Conservation (phyloP, 306 rosid genomes). For the Vachellia collinsii region DNA sequence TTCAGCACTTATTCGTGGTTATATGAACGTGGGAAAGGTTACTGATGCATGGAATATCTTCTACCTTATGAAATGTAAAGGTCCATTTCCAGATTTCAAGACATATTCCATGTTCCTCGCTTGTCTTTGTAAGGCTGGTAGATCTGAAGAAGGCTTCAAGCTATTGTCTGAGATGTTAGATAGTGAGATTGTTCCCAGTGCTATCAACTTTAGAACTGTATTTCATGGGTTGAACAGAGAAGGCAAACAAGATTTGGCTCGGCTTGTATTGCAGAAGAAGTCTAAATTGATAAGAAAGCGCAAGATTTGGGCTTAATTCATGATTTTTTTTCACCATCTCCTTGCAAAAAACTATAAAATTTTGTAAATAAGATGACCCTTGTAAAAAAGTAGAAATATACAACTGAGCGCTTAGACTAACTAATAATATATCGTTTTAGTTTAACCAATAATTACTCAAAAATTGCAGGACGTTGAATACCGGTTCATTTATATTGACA, state of each 20-base stretch:
- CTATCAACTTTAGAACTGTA: constrained; percentile 71
- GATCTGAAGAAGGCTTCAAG: constrained; percentile 80
- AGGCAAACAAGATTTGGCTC: constrained; percentile 45
- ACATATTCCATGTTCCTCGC: constrained; percentile 76
- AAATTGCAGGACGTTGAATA: too few relatives aligned
- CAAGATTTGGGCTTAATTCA: too few relatives aligned
- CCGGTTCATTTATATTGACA: too few relatives aligned
- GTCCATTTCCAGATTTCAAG: constrained; percentile 81
- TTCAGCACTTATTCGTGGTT: constrained; percentile 74
- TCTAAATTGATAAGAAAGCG: too few relatives aligned
- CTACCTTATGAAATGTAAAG: constrained; percentile 65
- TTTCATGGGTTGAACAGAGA: constrained; percentile 77
- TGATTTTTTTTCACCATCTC: too few relatives aligned
- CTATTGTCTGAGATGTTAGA: constrained; percentile 68
- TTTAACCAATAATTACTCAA: too few relatives aligned
- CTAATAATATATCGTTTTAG: too few relatives aligned
- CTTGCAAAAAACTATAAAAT: too few relatives aligned
- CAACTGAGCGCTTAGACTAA: too few relatives aligned
- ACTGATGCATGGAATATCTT: constrained; percentile 76
- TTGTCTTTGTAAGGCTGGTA: constrained; percentile 67
- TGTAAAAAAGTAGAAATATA: too few relatives aligned
- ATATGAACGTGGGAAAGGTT: constrained; percentile 63
- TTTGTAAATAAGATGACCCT: too few relatives aligned
- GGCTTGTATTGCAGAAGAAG: too few relatives aligned
- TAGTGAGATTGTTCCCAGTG: constrained; percentile 78